phyloP scores from a whole-genome alignment of 2,329 filamentous ascomycete genomes.

The Cladorrhinum sp. region DNA sequence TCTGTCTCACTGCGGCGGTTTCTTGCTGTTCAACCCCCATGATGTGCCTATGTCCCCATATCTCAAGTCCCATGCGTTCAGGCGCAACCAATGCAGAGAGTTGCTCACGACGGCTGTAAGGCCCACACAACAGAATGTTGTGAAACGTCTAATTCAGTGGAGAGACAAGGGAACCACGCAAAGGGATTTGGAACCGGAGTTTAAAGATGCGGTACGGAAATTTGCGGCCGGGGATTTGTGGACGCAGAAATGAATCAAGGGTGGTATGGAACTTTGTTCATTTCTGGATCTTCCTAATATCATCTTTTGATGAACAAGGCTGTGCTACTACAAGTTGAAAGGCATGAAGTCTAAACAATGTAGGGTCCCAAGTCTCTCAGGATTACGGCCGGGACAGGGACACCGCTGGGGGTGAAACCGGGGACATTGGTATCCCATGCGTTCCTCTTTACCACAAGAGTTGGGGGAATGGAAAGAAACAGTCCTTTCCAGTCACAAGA shows the following conservation, averaged over 20 bases:
- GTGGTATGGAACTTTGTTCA: background rate
- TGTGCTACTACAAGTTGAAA: background rate
- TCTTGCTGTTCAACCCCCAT: background rate
- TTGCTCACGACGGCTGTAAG: background rate
- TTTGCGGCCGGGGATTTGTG: background rate
- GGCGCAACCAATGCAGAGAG: background rate
- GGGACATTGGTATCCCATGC: background rate
- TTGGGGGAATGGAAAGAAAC: background rate
- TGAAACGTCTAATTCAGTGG: background rate
- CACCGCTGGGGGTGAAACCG: background rate
- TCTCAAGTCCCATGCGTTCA: slow-evolving; percentile 17
- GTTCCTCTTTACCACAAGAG: too few species aligned
- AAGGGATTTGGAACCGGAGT: background rate
- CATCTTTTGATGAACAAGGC: background rate
- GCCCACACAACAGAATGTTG: background rate
- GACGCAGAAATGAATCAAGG: background rate
- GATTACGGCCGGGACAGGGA: background rate
- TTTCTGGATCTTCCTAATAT: background rate
- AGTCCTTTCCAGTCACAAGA: too few species aligned
- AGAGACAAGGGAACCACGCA: background rate
- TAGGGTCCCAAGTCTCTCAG: background rate
- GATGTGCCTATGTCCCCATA: slow-evolving; percentile 2
- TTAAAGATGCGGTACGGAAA: background rate
- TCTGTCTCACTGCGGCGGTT: background rate
- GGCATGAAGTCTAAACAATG: background rate